Conservation (phyloP, 139 green algal species). For the Picochlorum sp. region DNA sequence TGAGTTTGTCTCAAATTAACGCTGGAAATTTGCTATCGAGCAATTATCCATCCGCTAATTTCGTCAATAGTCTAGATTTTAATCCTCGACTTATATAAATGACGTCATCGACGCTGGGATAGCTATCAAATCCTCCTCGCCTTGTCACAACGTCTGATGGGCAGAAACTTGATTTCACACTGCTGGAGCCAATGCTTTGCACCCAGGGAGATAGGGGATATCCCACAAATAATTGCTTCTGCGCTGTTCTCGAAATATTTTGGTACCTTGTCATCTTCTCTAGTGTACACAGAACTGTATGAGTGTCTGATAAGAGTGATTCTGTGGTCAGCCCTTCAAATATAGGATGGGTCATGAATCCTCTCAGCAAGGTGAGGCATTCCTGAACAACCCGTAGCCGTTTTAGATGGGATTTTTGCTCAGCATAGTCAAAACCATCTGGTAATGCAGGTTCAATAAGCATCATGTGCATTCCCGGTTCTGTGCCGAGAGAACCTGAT, state of each 20-base stretch:
- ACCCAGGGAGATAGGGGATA: slow-evolving; percentile 24
- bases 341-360: slow-evolving; percentile 7
- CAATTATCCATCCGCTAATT: too few species aligned
- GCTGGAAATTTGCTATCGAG: too few species aligned
- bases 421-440: neutral
- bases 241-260: neutral
- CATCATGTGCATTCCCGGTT: too few species aligned
- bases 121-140: slow-evolving; percentile 5
- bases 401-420: slow-evolving; percentile 17
- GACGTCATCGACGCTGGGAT: slow-evolving; percentile 12
- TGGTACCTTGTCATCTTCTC: too few species aligned
- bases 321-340: too few species aligned
- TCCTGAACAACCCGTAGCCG: slow-evolving; percentile 27
- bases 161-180: neutral
- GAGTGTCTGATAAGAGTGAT: too few species aligned
- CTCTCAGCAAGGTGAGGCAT: slow-evolving; percentile 23
- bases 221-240: neutral
- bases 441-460: too few species aligned
- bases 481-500: too few species aligned
- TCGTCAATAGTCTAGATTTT: too few species aligned
- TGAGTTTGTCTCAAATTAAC: neutral
- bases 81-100: slow-evolving; percentile 1
- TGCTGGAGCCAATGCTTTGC: slow-evolving; percentile 18
- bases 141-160: neutral
- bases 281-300: too few species aligned